Evolutionary conservation across 202 grass and related monocot genomes (phyloP).

Genomic region (Saccharum hybrid): DNA sequence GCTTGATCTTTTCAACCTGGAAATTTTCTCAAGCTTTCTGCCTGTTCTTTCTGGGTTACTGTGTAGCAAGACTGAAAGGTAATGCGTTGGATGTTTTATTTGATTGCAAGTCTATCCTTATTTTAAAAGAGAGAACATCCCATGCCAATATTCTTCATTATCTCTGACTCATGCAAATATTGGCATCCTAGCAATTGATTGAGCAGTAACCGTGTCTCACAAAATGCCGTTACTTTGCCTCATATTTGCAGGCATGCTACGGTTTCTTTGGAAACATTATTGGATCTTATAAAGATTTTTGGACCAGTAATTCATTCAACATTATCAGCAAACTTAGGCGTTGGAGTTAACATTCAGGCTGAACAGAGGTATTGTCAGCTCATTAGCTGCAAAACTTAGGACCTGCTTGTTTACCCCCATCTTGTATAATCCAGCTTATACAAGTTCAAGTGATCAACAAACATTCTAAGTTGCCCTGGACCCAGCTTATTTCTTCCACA

Average conservation of each 20-base stretch:
- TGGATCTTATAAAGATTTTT: slow-evolving; percentile 90
- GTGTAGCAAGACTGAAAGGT: slow-evolving; percentile 87
- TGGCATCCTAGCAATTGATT: slow-evolving; percentile 4
- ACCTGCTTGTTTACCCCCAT: neutral
- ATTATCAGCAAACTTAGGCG: slow-evolving; percentile 64
- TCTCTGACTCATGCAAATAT: slow-evolving; percentile 35
- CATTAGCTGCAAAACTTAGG: neutral
- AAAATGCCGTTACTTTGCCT: slow-evolving; percentile 23
- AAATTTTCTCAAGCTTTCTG: slow-evolving; percentile 78
- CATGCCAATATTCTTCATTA: slow-evolving; percentile 10
- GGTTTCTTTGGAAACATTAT: slow-evolving; percentile 70
- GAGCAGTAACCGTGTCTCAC: slow-evolving; percentile 23
- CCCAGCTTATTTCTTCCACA: neutral
- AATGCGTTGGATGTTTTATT: slow-evolving; percentile 33
- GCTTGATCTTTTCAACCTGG: slow-evolving; percentile 80
- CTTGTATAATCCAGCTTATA: neutral
- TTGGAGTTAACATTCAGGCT: slow-evolving; percentile 81
- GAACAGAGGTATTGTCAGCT: slow-evolving; percentile 70
- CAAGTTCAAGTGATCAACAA: too few relatives aligned
- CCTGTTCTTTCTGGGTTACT: slow-evolving; percentile 75
- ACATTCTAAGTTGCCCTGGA: neutral
- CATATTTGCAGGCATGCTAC: slow-evolving; percentile 64
- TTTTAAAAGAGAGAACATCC: slow-evolving; percentile 7
- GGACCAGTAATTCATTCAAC: slow-evolving; percentile 80
- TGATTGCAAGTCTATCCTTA: slow-evolving; percentile 25